Conservation (phyloP, 2,329 filamentous ascomycete species). For the Botryotinia convoluta region DNA sequence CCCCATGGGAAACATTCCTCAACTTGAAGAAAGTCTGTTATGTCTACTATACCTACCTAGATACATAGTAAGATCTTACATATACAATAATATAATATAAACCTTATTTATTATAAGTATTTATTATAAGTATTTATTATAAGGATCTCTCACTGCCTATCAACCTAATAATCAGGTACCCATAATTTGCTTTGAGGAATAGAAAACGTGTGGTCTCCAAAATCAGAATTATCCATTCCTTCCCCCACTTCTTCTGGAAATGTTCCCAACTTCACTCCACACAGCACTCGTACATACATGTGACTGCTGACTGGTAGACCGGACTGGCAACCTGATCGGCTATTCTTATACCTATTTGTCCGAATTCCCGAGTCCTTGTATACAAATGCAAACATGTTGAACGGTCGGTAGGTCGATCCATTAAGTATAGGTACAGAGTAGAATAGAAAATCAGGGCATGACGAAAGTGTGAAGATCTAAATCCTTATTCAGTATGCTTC, state of each 20-base stretch:
- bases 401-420: constrained; percentile 13
- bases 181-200: background rate
- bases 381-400: constrained; percentile 10
- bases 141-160: too few relatives aligned
- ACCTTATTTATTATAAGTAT: background rate
- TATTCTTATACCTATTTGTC: background rate
- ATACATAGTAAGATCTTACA: background rate
- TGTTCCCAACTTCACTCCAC: background rate
- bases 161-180: background rate
- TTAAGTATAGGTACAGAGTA: background rate
- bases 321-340: constrained; percentile 3
- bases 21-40: background rate
- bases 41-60: background rate
- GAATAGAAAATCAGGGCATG: background rate
- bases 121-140: background rate
- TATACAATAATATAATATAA: too few relatives aligned
- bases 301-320: background rate
- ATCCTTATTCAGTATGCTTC: background rate
- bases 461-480: constrained; percentile 4
- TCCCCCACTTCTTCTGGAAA: background rate
- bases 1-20: background rate
- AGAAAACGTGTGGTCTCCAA: background rate
- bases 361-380: background rate
- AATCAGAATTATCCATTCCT: background rate
- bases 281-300: background rate